A percentile compares a stretch with the other conserved stretches of the same genome.
These are phyloP conservation scores for Colletotrichum sp. DNA, from an alignment of 2,329 filamentous ascomycete genomes.

Conservation along the genomic window DNA sequence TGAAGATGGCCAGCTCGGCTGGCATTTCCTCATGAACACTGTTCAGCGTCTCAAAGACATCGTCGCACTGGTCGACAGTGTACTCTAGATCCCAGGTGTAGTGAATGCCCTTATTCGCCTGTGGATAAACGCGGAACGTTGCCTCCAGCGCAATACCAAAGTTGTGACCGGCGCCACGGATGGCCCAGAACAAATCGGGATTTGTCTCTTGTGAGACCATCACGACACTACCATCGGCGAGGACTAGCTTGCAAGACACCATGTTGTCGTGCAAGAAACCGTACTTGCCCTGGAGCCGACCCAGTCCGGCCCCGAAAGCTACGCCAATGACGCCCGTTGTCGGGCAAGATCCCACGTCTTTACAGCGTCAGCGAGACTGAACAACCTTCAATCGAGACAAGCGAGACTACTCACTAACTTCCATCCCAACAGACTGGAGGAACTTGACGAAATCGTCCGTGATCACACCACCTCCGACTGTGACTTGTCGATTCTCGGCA, in stretches of 20 bases:
- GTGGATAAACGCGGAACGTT: conserved; percentile 42
- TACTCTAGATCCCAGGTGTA: conserved; percentile 31
- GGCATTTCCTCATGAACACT: conserved; percentile 30
- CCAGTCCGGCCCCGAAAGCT: conserved; percentile 34
- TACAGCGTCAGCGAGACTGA: too few species aligned
- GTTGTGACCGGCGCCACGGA: conserved; percentile 55
- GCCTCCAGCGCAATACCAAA: conserved; percentile 54
- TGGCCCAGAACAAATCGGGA: conserved; percentile 50
- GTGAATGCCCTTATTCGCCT: conserved; percentile 29
- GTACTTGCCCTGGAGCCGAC: conserved; percentile 27
- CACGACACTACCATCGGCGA: conserved; percentile 26
- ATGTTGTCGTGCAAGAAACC: conserved; percentile 35
- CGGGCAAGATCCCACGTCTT: conserved; percentile 6
- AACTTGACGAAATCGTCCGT: conserved; percentile 13
- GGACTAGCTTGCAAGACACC: conserved; percentile 33
- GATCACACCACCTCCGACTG: background rate
- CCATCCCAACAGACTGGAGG: conserved; percentile 6
- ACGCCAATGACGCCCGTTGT: conserved; percentile 33
- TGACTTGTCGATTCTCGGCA: conserved; percentile 9
- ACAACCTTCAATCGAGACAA: too few species aligned
- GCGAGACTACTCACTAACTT: conserved; percentile 12
- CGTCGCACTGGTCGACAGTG: conserved; percentile 29
- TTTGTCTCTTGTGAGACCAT: conserved; percentile 28
- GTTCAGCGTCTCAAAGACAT: conserved; percentile 39
- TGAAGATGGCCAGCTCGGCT: conserved; percentile 31